Evolutionary conservation across 306 rosid species (phyloP), one percentile per base, ranked within the genome.

Genomic region (Trifolium fragiferum): DNA sequence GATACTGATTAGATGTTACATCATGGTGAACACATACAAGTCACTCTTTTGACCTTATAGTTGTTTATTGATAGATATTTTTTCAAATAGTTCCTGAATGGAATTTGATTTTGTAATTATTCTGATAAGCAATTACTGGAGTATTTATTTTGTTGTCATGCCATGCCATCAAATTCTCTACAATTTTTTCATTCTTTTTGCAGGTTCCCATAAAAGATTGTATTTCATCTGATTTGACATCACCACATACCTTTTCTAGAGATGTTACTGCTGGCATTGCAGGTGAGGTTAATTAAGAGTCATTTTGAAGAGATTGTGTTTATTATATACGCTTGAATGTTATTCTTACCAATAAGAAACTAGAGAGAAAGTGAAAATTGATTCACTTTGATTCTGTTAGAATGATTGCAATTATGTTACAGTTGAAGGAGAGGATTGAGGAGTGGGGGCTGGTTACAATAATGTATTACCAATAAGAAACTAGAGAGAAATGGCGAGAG

Each of bases 221-320:
- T 75, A 77, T 50, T 32, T 70, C 83, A 25, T 73, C 84, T 38
- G 75, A 76, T 62, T 64, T 77, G 58, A 79, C 33, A 69, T 66
- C 86, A 61, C 76, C 61, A 4, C 20, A 21, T 40, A 53, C 85
- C 80, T 50, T 85, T 49, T 50, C 76, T 35, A 67, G 38, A 73
- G 77, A 83, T 80, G 77, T 74, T 59, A 47, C 73, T 62, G 66
- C 84, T 67, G 66, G 71, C 72, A 59, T 76, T 61, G 75, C 86
- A 81, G 89, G 86, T 88, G 92, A 83, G 96, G 72, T 66, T 62
- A 84, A 77, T 77, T 84, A 82, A 73, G 83, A 60, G 59, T 65
- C 84, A 43, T 82, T 62, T 66, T 72, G 83, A 83, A 72, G 84
- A 80, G 71, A 84, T 77, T 64, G 84, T 78, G 73, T 70, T 80